Conservation (phyloP, 768 basidiomycete species). For the Amyloporia xantha region DNA sequence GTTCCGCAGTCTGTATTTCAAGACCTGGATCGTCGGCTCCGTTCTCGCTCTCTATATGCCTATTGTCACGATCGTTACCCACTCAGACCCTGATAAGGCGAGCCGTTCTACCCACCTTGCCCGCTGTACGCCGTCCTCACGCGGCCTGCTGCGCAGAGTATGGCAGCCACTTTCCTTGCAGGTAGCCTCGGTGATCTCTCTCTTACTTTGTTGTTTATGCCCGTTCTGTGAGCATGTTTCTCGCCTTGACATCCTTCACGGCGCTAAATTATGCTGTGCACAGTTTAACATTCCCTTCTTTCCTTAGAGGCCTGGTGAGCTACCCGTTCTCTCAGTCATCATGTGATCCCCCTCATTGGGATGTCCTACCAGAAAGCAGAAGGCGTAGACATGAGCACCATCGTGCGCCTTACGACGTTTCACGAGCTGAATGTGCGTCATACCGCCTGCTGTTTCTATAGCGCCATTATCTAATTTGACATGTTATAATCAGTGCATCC, state of each 20-base stretch:
- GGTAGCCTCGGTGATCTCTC: conserved; percentile 65
- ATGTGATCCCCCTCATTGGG: background rate
- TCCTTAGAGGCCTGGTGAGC: conserved; percentile 54
- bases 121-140: background rate
- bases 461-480: conserved; percentile 1
- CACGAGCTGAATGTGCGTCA: conserved; percentile 72
- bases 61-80: conserved; percentile 57
- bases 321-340: too few species aligned
- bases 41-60: conserved; percentile 62
- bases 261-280: too few species aligned
- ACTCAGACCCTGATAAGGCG: conserved; percentile 49
- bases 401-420: conserved; percentile 72
- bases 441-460: background rate
- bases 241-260: too few species aligned
- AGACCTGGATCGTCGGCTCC: conserved; percentile 64
- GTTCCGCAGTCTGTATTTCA: conserved; percentile 74
- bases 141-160: conserved; percentile 40
- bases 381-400: conserved; percentile 56
- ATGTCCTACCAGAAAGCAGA: conserved; percentile 40
- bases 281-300: conserved; percentile 59
- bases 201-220: conserved; percentile 69
- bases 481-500: conserved; percentile 44
- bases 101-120: conserved; percentile 20
- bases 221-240: conserved; percentile 61
- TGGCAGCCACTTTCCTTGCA: conserved; percentile 62